phyloP scores from a whole-genome alignment of 345 rosid species.

The Durio zibethinus region DNA sequence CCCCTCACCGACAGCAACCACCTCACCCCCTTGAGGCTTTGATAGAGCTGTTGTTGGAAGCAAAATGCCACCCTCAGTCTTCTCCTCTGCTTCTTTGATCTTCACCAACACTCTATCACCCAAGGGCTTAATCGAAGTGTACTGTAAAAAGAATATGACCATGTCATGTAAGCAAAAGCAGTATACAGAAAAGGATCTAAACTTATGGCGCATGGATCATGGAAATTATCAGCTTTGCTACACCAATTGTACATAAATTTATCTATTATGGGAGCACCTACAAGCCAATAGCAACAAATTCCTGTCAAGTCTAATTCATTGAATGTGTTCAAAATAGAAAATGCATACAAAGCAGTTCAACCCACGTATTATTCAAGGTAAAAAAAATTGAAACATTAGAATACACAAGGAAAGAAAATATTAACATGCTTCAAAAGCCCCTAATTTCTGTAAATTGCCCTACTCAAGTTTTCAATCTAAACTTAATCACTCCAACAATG shows the following conservation, averaged over 20 bases:
- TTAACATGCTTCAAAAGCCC: not conserved
- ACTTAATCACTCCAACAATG: not conserved
- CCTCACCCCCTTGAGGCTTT: constrained; percentile 93
- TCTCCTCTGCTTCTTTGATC: constrained; percentile 78
- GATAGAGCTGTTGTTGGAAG: constrained; percentile 79
- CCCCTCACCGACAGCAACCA: constrained; percentile 90
- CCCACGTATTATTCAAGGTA: not conserved
- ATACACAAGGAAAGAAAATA: not conserved
- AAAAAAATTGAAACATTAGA: not conserved
- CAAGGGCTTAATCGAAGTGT: constrained; percentile 72
- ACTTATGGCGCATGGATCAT: not conserved
- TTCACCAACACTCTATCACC: constrained; percentile 90
- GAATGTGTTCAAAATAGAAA: not conserved
- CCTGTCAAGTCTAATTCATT: not conserved
- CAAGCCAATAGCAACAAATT: not conserved
- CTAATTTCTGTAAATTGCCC: not conserved
- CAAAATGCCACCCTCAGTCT: constrained; percentile 76
- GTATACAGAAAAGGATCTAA: not conserved
- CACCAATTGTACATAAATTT: not conserved
- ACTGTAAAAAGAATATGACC: constrained; percentile 36
- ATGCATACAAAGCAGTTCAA: not conserved
- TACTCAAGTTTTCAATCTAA: not conserved
- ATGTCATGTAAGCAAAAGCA: not conserved
- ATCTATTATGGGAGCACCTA: not conserved
- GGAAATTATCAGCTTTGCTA: not conserved